These are phyloP conservation scores for Sicyos edulis DNA, from an alignment of 306 rosid genomes.

Conservation along the genomic window DNA sequence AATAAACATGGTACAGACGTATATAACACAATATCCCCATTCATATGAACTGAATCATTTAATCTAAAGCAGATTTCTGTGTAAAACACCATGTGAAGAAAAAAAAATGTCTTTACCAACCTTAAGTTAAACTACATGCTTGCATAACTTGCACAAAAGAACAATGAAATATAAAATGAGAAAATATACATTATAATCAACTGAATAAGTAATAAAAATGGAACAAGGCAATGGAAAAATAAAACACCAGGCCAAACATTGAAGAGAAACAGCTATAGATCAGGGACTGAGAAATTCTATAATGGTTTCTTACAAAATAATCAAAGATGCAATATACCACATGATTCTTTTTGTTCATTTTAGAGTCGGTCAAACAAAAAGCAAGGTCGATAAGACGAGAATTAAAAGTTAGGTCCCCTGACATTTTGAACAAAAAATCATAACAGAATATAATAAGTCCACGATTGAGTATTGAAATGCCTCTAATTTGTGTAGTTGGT, in stretches of 20 bases:
- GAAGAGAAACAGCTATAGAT: background rate
- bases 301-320: background rate
- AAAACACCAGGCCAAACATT: background rate
- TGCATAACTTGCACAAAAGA: background rate
- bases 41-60: no score
- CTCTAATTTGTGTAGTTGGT: background rate
- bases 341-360: background rate
- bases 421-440: background rate
- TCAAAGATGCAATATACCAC: background rate
- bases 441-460: background rate
- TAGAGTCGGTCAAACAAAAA: background rate
- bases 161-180: background rate
- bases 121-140: background rate
- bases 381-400: background rate
- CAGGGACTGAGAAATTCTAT: background rate
- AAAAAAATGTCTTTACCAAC: background rate
- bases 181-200: background rate
- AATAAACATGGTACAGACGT: slow-evolving; percentile 16
- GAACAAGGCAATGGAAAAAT: background rate
- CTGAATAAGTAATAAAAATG: background rate
- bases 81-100: background rate
- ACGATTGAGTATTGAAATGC: background rate
- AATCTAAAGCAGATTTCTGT: background rate
- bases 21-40: background rate
- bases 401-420: background rate